These are phyloP conservation scores for Oidiodendron maius DNA, from an alignment of 495 filamentous ascomycete genomes.

Conservation along the genomic window DNA sequence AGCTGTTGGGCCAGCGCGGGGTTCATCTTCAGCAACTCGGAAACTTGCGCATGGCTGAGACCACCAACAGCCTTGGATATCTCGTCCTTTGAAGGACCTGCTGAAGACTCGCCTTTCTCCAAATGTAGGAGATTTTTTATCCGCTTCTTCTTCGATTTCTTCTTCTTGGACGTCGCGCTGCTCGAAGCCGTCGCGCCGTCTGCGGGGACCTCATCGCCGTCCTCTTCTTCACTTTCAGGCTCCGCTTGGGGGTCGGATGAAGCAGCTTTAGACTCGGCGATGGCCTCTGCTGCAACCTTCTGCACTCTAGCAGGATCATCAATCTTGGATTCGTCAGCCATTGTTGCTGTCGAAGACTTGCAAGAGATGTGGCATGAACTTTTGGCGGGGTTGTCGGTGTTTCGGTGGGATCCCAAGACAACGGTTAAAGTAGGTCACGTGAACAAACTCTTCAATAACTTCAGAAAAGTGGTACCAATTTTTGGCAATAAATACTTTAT, in stretches of 20 bases:
- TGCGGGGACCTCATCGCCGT: conserved; percentile 21
- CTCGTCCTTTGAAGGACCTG: conserved; percentile 22
- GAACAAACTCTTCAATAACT: background rate
- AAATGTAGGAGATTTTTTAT: conserved; percentile 31
- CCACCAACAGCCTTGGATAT: conserved; percentile 37
- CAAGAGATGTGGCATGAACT: background rate
- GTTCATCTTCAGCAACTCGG: conserved; percentile 53
- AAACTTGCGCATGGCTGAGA: conserved; percentile 40
- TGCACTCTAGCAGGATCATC: conserved; percentile 26
- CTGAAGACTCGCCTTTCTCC: conserved; percentile 13
- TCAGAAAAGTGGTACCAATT: background rate
- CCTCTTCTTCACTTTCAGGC: conserved; percentile 35
- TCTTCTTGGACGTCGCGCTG: conserved; percentile 34
- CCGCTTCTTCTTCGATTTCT: conserved; percentile 47
- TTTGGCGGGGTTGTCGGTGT: background rate
- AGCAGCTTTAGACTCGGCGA: conserved; percentile 15
- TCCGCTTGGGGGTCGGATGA: conserved; percentile 23
- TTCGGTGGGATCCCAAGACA: background rate
- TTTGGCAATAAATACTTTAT: background rate
- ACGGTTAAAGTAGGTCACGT: background rate
- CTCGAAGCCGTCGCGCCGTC: conserved; percentile 14
- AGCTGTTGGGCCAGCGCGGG: conserved; percentile 54
- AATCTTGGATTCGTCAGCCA: conserved; percentile 42
- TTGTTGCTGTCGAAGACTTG: conserved; percentile 16
- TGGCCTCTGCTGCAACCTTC: conserved; percentile 22